These are phyloP conservation scores for Sporisorium graminicola DNA, from an alignment of 1,284 basidiomycete genomes.

Conservation along the genomic window DNA sequence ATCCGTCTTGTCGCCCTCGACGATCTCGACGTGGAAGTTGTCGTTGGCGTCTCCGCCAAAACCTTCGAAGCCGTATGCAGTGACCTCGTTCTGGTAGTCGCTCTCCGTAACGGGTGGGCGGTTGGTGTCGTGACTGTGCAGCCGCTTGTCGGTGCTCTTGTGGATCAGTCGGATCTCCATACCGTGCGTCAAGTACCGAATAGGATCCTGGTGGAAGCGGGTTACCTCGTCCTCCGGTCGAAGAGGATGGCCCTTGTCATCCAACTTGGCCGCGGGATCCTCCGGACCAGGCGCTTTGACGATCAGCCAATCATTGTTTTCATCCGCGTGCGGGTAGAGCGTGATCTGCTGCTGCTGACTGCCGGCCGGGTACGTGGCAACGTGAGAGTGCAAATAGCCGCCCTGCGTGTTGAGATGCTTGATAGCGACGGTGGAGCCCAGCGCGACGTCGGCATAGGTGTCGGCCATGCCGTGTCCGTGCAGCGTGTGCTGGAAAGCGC, in stretches of 20 bases:
- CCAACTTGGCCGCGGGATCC: conserved; percentile 73
- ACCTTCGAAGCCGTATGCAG: conserved; percentile 89
- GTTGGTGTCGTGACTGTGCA: conserved; percentile 90
- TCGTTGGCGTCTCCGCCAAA: conserved; percentile 91
- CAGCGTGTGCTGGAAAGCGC: conserved; percentile 96
- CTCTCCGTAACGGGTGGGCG: conserved; percentile 97
- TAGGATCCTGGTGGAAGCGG: conserved; percentile 70
- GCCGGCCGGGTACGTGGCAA: conserved; percentile 83
- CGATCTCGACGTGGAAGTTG: conserved; percentile 93
- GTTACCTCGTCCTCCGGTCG: conserved; percentile 54
- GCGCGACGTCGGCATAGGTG: conserved; percentile 86
- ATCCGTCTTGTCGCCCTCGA: conserved; percentile 74
- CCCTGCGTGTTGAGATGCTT: conserved; percentile 96
- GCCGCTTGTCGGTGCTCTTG: conserved; percentile 81
- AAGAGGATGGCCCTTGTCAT: conserved; percentile 61
- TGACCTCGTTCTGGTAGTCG: conserved; percentile 99
- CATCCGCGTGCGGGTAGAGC: conserved; percentile 93
- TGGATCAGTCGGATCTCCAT: conserved; percentile 87
- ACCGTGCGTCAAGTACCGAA: conserved; percentile 78
- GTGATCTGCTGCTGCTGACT: conserved; percentile 93
- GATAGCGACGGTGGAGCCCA: conserved; percentile 86
- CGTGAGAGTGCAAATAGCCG: conserved; percentile 95
- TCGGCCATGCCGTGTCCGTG: conserved; percentile 91
- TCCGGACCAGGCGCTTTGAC: conserved; percentile 72
- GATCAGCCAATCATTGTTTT: conserved; percentile 90